Percentiles rank a stretch among this genome's conserved stretches.
Conservation (phyloP, 2,329 filamentous ascomycete species). For the Alternaria gaisen region DNA sequence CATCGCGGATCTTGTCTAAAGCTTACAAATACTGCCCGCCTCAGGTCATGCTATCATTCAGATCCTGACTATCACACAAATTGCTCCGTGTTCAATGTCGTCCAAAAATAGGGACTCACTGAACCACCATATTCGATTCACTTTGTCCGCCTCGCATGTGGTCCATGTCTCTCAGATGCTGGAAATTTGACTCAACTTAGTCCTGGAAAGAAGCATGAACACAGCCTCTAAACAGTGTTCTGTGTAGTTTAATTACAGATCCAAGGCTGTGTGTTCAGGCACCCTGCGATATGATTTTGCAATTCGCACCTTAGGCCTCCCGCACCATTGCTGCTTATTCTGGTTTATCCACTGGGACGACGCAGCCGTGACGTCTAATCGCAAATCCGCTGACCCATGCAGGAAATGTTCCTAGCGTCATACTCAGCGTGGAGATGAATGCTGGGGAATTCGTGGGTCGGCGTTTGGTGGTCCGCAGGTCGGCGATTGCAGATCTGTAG, state of each 20-base stretch:
- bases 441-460: background rate
- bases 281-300: background rate
- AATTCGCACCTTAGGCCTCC: conserved; percentile 4
- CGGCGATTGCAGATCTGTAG: background rate
- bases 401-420: background rate
- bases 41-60: background rate
- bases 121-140: background rate
- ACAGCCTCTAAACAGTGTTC: background rate
- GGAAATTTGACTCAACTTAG: background rate
- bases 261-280: conserved; percentile 10
- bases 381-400: background rate
- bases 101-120: conserved; percentile 10
- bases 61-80: background rate
- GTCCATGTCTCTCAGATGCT: background rate
- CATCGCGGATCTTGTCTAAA: background rate
- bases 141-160: background rate
- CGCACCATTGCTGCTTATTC: background rate
- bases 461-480: background rate
- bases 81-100: background rate
- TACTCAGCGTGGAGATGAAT: background rate
- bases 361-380: background rate
- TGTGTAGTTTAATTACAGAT: background rate
- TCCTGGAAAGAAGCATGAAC: background rate
- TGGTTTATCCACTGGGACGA: conserved; percentile 2
- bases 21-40: background rate